Evolutionary conservation across 768 basidiomycete species (phyloP), one percentile per base, ranked within the genome.

Genomic region (Tricholoma bakamatsutake): DNA sequence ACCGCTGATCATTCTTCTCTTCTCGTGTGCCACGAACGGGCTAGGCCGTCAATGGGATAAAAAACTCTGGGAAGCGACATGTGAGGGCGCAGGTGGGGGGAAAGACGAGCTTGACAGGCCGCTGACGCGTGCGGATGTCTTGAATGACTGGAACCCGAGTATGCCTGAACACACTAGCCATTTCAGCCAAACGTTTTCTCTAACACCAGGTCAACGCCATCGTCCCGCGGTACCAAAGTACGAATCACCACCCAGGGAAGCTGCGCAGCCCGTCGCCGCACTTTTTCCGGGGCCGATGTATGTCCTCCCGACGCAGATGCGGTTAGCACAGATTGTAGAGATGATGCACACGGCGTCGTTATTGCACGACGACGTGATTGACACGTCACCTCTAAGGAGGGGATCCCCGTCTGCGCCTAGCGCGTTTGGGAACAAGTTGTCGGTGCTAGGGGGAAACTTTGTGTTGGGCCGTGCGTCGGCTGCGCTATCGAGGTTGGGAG

Each of bases 281-380:
- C n/a, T n/a, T 15, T 62, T 50, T 49, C 58, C 62, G 7, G 12
- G 2, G 3, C 55, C 66, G 37, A 54, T 66, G 58, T 57, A 61
- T 59, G 71, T 89, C 39, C 80, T 98, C 4, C 93, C 95, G 4
- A 90, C 94, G 1, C 94, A 97, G 67, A 70, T 78, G 13, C 84
- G 94, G n/a, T 83, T 98, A 28, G 95, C 94, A 0, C 90, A 93
- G 62, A 93, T 98, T 34, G 87, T 93, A 43, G 94, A 98, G 67
- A 93, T 97, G 90, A 90, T 98, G 58, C 95, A 98, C 63, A 93
- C 95, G 28, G 95, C 94, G 2, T 94, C 92, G 5, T 79, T 97
- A n/a, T 71, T 98, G 7, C 94, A 98, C 64, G 95, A 97, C 78
- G 94, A 98, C 66, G 95, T 97, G 42, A 88, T 96, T 57, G 95